These are phyloP conservation scores for Paramecium sexaurelia DNA, from an alignment of 73 alveolate species.

Conservation along the genomic window DNA sequence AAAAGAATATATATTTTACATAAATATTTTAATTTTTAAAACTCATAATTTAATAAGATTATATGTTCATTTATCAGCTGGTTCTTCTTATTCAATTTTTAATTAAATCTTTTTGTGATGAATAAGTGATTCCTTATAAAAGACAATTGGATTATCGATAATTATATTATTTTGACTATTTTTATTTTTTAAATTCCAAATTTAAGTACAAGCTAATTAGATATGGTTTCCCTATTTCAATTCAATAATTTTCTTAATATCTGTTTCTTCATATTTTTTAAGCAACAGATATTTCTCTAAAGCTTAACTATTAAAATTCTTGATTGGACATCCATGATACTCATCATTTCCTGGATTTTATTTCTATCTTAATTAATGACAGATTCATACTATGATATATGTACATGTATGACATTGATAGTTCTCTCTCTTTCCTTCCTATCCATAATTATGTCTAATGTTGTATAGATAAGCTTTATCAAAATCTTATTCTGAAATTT, in stretches of 20 bases:
- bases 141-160: not conserved
- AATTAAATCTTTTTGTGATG: not conserved
- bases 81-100: not conserved
- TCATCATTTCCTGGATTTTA: conserved; percentile 53
- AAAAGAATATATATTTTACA: not conserved
- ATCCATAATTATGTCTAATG: conserved; percentile 40
- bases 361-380: not conserved
- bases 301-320: not conserved
- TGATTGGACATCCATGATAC: conserved; percentile 39
- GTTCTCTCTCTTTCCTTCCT: conserved; percentile 11
- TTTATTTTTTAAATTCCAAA: not conserved
- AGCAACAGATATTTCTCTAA: not conserved
- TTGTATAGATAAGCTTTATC: not conserved
- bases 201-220: not conserved
- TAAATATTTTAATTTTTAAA: not conserved
- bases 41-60: no score
- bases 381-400: not conserved
- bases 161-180: not conserved
- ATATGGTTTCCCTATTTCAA: not conserved
- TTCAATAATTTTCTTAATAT: not conserved
- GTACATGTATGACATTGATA: not conserved
- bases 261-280: not conserved
- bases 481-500: not conserved
- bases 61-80: not conserved
- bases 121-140: not conserved